A percentile compares a stretch with the other conserved stretches of the same genome.
phyloP scores from a whole-genome alignment of 2,329 filamentous ascomycete species.

The Phialophora expanda region DNA sequence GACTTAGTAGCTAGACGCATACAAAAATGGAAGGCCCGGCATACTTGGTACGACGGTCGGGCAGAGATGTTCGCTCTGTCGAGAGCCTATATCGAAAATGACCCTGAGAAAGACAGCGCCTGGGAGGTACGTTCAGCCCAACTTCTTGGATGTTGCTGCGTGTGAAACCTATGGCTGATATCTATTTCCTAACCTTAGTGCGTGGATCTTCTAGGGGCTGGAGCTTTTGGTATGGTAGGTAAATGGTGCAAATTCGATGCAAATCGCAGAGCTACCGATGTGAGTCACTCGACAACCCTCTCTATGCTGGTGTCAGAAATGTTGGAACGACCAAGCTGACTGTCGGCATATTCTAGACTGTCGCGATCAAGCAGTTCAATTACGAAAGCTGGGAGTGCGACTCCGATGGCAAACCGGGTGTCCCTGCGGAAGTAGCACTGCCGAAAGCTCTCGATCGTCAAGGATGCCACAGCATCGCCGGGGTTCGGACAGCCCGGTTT shows the following conservation, averaged over 20 bases:
- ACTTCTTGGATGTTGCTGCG: not conserved
- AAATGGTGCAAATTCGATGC: conserved; percentile 28
- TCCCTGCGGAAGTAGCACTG: conserved; percentile 30
- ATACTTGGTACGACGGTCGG: conserved; percentile 18
- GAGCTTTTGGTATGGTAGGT: conserved; percentile 32
- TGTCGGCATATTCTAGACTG: conserved; percentile 8
- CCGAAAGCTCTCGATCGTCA: conserved; percentile 20
- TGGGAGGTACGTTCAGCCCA: conserved; percentile 25
- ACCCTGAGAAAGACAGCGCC: conserved; percentile 4
- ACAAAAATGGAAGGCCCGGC: conserved; percentile 13
- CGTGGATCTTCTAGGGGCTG: conserved; percentile 25
- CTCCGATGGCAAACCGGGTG: conserved; percentile 6
- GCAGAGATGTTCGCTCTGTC: conserved; percentile 23
- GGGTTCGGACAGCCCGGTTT: conserved; percentile 19
- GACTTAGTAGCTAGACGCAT: conserved; percentile 9
- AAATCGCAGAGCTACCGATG: conserved; percentile 22
- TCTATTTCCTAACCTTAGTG: conserved; percentile 18
- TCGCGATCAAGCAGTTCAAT: conserved; percentile 33
- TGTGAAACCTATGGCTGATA: not conserved
- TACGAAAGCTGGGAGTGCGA: conserved; percentile 21
- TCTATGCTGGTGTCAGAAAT: not conserved
- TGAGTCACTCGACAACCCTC: conserved; percentile 5
- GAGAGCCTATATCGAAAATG: conserved; percentile 9
- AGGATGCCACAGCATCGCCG: conserved; percentile 26
- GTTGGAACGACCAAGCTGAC: not conserved